These are phyloP conservation scores for Fusarium anthophilum DNA, from an alignment of 2,329 filamentous ascomycete genomes.

Conservation along the genomic window DNA sequence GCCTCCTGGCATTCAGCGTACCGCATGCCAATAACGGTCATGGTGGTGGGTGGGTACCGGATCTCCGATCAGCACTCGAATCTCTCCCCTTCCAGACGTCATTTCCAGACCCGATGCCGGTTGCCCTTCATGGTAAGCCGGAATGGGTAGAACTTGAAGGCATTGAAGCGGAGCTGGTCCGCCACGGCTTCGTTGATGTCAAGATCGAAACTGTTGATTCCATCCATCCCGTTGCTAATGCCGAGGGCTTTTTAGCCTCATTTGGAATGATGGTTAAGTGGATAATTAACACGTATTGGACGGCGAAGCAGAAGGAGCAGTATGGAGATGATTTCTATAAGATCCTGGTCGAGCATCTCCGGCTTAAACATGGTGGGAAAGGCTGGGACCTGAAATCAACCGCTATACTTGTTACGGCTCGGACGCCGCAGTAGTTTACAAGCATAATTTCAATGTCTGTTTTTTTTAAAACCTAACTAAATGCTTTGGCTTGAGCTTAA, in stretches of 20 bases:
- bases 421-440: not conserved
- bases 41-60: not conserved
- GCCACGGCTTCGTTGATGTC: not conserved
- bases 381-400: not conserved
- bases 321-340: not conserved
- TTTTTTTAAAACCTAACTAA: fast-evolving
- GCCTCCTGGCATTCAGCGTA: fast-evolving
- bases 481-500: fast-evolving
- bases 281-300: not conserved
- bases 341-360: not conserved
- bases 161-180: fast-evolving
- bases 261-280: not conserved
- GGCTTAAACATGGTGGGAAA: not conserved
- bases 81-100: not conserved
- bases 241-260: not conserved
- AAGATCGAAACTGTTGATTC: not conserved
- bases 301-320: not conserved
- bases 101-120: not conserved
- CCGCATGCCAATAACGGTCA: not conserved
- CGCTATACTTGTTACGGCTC: not conserved
- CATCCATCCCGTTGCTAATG: not conserved
- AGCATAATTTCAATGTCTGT: fast-evolving
- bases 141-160: not conserved
- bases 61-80: not conserved
- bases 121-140: fast-evolving